Base-by-base conservation (phyloP, 805 yeast species). In the Candida anglica region DNA sequence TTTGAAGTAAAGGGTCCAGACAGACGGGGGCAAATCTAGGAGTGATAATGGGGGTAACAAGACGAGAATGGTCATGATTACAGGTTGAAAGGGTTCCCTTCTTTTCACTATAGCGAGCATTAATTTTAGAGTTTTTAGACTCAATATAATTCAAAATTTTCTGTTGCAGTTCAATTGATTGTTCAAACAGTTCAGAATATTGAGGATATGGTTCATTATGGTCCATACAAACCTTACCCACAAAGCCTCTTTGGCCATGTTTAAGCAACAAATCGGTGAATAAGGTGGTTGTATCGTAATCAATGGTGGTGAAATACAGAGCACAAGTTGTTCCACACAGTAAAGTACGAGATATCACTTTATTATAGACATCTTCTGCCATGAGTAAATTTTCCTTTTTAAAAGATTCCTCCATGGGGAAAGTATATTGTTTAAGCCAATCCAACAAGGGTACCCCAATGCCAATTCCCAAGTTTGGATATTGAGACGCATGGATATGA, bases 191-290 rank as follows among this genome's bases (percentile, higher is more conserved):
- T 47, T 86, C 89, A 55, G 86, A 78, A 52, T 75, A 82, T 19
- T 74, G 81, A 0, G 93, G 94, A 42, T 43, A 64, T 3, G 48
- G 33, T 1, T 86, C 75, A 60, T 86, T 81, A 40, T 75, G 73
- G 52, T 88, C 82, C 98, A 93, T 93, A 54, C 98, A 93, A 15
- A 87, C 95, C 47, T 91, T 81, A 3, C 98, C 98, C 24, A 93
- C 77, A 34, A 85, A 72, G 0, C 96, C 96, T 40, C 97, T 68
- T 58, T 89, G 98, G 24, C 96, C 95, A 19, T 63, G 46, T 25
- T 64, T 40, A 9, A 79, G 60, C 22, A 91, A 78, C 11, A 83
- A 53, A 38, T 81, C 83, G 2, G 95, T 95, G 48, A 93, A 73
- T 23, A 81, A 47, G 33, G 81, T 81, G 2, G 97, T 75, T 3